These are phyloP conservation scores for Miscanthus lutarioriparius DNA, from an alignment of 176 grass and related monocot species.

Conservation along the genomic window DNA sequence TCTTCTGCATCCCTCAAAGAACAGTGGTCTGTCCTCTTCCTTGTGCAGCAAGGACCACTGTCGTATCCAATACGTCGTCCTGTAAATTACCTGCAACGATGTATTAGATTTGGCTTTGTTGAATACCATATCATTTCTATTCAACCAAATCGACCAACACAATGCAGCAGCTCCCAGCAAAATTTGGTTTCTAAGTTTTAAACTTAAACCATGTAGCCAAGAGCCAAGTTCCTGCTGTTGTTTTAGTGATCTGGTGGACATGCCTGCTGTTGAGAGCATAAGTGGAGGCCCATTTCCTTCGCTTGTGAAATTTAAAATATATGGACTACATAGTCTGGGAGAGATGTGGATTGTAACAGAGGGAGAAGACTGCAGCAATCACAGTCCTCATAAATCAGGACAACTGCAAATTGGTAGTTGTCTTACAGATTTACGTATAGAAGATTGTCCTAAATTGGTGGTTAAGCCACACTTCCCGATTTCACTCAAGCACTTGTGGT, in stretches of 20 bases:
- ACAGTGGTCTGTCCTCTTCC: too few relatives aligned
- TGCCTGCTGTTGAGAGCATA: constrained; percentile 3
- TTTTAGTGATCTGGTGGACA: fast-evolving
- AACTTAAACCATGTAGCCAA: too few relatives aligned
- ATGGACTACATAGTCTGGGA: background rate
- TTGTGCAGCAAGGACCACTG: too few relatives aligned
- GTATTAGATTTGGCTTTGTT: too few relatives aligned
- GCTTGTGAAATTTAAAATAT: background rate
- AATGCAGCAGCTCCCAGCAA: too few relatives aligned
- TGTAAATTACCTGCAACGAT: too few relatives aligned
- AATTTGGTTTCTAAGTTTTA: too few relatives aligned
- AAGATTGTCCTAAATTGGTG: background rate
- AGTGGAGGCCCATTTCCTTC: constrained; percentile 17
- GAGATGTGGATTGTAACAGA: background rate
- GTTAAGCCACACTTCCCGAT: background rate
- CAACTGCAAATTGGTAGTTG: background rate
- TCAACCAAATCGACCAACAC: too few relatives aligned
- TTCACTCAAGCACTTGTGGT: background rate
- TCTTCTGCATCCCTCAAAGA: too few relatives aligned
- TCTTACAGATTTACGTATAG: background rate
- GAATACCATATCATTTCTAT: too few relatives aligned
- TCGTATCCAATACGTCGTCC: too few relatives aligned
- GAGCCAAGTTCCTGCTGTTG: background rate
- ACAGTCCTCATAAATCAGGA: background rate
- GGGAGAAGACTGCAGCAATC: background rate